Conservation (phyloP, 352 stramenopile genomes). For the Globisporangium parvum region DNA sequence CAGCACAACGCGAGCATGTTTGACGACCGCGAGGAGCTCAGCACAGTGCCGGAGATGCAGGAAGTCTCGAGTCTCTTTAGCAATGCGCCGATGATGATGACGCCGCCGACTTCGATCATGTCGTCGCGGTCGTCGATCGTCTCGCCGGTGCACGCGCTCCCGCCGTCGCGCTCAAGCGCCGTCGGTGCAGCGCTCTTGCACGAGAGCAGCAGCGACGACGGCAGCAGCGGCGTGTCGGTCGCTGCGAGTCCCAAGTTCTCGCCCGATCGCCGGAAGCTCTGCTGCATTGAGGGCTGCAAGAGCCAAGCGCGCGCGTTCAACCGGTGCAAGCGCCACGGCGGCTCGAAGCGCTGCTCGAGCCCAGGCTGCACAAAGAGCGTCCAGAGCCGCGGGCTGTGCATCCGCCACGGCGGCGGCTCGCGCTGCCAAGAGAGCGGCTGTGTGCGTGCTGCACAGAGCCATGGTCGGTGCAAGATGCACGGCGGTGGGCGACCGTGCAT, state of each 20-base stretch:
- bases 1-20: constrained; percentile 2
- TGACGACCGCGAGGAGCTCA: constrained; percentile 10
- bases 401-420: constrained; percentile 68
- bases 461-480: constrained; percentile 63
- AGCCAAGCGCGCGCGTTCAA: constrained; percentile 81
- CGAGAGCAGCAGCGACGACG: constrained; percentile 13
- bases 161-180: not conserved
- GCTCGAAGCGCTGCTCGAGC: constrained; percentile 76
- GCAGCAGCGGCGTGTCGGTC: constrained; percentile 11
- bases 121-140: not conserved
- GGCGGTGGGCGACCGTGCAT: constrained; percentile 47
- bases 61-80: constrained; percentile 2
- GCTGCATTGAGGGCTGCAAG: constrained; percentile 64
- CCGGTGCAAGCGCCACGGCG: constrained; percentile 78
- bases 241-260: constrained; percentile 41
- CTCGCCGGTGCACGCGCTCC: not conserved
- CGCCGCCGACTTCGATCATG: constrained; percentile 12
- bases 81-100: constrained; percentile 11
- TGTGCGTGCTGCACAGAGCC: constrained; percentile 57
- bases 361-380: constrained; percentile 76
- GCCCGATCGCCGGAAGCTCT: constrained; percentile 67
- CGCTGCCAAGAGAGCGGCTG: constrained; percentile 66
- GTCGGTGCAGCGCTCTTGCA: constrained; percentile 1
- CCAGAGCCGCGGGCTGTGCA: constrained; percentile 57
- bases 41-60: constrained; percentile 8